Conservation (phyloP, 176 grass and related monocot genomes). For the Tillandsia leiboldiana region DNA sequence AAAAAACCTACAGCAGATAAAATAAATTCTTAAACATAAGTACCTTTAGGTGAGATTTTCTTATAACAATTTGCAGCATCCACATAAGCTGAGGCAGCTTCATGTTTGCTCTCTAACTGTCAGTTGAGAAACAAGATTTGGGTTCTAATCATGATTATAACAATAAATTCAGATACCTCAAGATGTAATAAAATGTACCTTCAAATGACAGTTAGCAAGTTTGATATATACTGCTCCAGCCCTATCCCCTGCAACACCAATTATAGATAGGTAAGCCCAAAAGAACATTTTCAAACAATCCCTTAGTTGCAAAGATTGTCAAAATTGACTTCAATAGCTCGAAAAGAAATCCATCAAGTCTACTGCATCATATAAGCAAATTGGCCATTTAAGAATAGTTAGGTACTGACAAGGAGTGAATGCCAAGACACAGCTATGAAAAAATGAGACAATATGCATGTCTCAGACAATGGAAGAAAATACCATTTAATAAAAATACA, state of each 20-base stretch:
- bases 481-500: too few relatives aligned
- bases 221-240: conserved; percentile 77
- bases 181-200: conserved; percentile 33
- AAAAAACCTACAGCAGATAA: conserved; percentile 1
- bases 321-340: neutral
- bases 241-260: conserved; percentile 53
- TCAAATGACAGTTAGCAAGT: conserved; percentile 80
- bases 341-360: neutral
- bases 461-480: too few relatives aligned
- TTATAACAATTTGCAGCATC: conserved; percentile 96
- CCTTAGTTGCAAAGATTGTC: neutral
- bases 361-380: neutral
- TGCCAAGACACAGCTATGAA: neutral
- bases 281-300: neutral
- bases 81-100: conserved; percentile 67
- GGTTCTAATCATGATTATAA: conserved; percentile 3
- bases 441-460: neutral
- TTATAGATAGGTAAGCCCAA: conserved; percentile 1
- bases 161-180: conserved; percentile 18
- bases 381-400: neutral
- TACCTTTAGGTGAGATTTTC: conserved; percentile 72
- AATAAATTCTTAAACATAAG: neutral
- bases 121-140: conserved; percentile 3
- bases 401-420: neutral
- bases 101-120: conserved; percentile 86